Conservation (phyloP, 1,284 basidiomycete species). For the Paramarasmius palmivorus region DNA sequence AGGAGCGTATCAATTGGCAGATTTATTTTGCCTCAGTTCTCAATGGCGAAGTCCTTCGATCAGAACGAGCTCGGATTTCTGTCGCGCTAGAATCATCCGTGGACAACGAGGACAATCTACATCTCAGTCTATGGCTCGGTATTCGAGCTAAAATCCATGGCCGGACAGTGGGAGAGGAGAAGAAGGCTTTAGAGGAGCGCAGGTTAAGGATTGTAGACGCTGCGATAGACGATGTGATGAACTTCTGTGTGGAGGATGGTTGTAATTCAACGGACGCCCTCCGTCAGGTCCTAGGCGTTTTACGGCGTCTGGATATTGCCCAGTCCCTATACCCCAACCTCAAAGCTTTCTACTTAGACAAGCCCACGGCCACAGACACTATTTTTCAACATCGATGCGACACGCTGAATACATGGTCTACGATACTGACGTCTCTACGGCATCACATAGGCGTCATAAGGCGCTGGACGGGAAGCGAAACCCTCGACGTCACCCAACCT, state of each 20-base stretch:
- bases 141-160: constrained; percentile 87
- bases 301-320: constrained; percentile 82
- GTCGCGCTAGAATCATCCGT: constrained; percentile 67
- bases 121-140: constrained; percentile 84
- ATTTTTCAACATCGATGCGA: constrained; percentile 81
- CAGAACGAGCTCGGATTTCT: constrained; percentile 89
- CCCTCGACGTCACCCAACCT: constrained; percentile 83
- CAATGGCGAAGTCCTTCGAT: constrained; percentile 89
- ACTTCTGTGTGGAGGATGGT: constrained; percentile 58
- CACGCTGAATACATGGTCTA: constrained; percentile 88
- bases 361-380: constrained; percentile 65
- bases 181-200: constrained; percentile 79
- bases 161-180: constrained; percentile 82
- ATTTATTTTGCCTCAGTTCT: constrained; percentile 92
- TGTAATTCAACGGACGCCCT: constrained; percentile 56
- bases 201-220: constrained; percentile 79
- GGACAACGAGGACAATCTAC: constrained; percentile 68
- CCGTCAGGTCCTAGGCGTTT: constrained; percentile 69
- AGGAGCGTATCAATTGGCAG: constrained; percentile 91
- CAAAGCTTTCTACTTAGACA: constrained; percentile 79
- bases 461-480: constrained; percentile 90
- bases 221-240: constrained; percentile 81
- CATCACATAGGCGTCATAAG: constrained; percentile 79
- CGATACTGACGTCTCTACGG: constrained; percentile 76
- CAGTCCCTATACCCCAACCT: constrained; percentile 88